These are phyloP conservation scores for Aegilops umbellulata DNA, from an alignment of 176 grass and related monocot species.

Conservation along the genomic window DNA sequence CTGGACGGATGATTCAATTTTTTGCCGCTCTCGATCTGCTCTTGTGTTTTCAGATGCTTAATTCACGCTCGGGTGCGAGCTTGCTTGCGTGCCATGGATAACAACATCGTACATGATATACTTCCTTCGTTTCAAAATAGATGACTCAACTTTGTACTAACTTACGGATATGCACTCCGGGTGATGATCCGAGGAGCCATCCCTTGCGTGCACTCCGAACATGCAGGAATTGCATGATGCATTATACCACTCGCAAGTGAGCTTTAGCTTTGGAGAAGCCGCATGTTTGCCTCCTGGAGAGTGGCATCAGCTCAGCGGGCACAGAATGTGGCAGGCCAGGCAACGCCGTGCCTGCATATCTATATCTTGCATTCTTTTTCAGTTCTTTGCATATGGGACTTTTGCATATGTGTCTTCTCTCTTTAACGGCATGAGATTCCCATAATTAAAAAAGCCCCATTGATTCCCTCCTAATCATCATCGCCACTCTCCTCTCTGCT, in stretches of 20 bases:
- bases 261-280: slow-evolving; percentile 24
- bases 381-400: neutral
- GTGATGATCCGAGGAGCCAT: no score
- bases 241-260: neutral
- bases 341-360: no score
- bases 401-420: slow-evolving; percentile 7
- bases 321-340: no score
- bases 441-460: slow-evolving; percentile 43
- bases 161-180: no score
- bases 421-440: slow-evolving; percentile 53
- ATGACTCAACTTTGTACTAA: no score
- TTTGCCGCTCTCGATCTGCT: neutral
- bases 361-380: neutral
- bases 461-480: slow-evolving; percentile 74
- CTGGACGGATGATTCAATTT: slow-evolving; percentile 10
- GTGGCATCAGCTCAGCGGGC: no score
- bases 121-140: no score
- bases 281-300: slow-evolving; percentile 38
- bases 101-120: neutral
- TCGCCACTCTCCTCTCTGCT: slow-evolving; percentile 37
- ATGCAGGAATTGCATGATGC: neutral
- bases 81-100: neutral
- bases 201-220: no score
- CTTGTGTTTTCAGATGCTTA: neutral
- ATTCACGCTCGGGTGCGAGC: neutral